phyloP scores from a whole-genome alignment of 1,139 yeast species.

The Lodderomyces margitis region DNA sequence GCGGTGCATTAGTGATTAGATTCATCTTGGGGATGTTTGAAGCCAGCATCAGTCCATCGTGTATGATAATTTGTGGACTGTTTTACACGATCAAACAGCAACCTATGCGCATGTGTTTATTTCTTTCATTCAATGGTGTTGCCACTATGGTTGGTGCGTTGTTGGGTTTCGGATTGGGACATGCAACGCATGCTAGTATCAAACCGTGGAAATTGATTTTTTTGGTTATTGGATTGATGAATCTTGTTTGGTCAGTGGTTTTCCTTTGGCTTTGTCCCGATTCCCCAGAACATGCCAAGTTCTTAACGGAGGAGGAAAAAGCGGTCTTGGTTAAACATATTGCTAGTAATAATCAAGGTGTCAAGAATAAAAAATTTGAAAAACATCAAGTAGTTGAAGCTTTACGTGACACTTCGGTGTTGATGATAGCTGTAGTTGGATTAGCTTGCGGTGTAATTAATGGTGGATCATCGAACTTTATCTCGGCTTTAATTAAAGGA shows the following conservation, averaged over 20 bases:
- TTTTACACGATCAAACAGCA: conserved; percentile 30
- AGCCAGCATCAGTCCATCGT: conserved; percentile 34
- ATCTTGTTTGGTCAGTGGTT: conserved; percentile 24
- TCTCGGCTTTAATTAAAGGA: conserved; percentile 26
- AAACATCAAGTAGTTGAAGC: conserved; percentile 24
- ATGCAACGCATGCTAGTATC: conserved; percentile 22
- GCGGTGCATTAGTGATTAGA: conserved; percentile 49
- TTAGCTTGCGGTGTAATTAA: conserved; percentile 26
- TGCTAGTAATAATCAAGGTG: conserved; percentile 27
- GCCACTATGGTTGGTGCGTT: conserved; percentile 33
- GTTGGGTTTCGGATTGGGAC: conserved; percentile 35
- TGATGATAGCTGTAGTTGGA: conserved; percentile 27
- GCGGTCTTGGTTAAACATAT: conserved; percentile 22
- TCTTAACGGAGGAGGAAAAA: conserved; percentile 38
- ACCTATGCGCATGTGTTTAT: conserved; percentile 33
- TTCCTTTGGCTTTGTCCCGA: conserved; percentile 36
- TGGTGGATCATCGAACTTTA: conserved; percentile 30
- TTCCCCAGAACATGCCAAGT: conserved; percentile 39
- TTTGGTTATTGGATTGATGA: conserved; percentile 47
- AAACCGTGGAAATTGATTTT: conserved; percentile 30
- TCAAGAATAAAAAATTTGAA: conserved; percentile 22
- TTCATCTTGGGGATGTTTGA: conserved; percentile 41
- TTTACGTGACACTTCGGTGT: conserved; percentile 24
- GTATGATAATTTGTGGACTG: conserved; percentile 24
- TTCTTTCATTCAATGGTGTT: conserved; percentile 29